Base-by-base conservation (phyloP, 495 filamentous ascomycete genomes). In the Xylaria grammica region DNA sequence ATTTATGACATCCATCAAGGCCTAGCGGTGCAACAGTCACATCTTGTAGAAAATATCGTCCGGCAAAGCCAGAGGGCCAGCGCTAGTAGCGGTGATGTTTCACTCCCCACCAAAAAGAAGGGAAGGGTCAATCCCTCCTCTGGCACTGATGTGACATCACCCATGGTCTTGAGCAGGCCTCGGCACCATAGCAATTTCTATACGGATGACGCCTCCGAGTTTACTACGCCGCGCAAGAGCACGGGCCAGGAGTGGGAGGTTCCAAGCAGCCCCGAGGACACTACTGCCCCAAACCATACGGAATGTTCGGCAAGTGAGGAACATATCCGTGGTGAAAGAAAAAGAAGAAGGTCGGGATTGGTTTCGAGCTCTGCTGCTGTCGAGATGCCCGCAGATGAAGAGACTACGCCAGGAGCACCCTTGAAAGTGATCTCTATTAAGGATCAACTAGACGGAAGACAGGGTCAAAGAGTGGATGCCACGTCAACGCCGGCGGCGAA, bases 11-110 rank as follows among this genome's bases (percentile, higher is more conserved):
- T 60, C 11, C 72, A 74, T 50, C 69, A 72, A 36, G 45, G 44
- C 30, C 65, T 66, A 17, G 67, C 67, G 3, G 44, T 62, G 6
- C 67, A 69, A 6, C 67, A 69, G 13, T 72, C 69, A 11, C 34
- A 69, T 26, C 67, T 74, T 17, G 68, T 74, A 32, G 72, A 72
- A 32, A 55, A 69, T 1, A 74, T 74, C 34, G 66, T 74, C 13
- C 72, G 67, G 15, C 72, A 72, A 24, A 72, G 69, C 20, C 72
- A 74, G 36, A 68, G 66, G 44, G 69, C 67, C 15, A 74, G 72
- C 48, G 59, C 57, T 13, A 74, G 65, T 32, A 70, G 69, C 19
- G 65, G 66, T 22, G 59, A 72, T 48, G 53, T 70, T 40, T 70
- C 72, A 22, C 62, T 69, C 13, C 66, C 66, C 11, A 54, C 62